Conservation (phyloP, 2,329 filamentous ascomycete species). For the Aspergillus melleus region DNA sequence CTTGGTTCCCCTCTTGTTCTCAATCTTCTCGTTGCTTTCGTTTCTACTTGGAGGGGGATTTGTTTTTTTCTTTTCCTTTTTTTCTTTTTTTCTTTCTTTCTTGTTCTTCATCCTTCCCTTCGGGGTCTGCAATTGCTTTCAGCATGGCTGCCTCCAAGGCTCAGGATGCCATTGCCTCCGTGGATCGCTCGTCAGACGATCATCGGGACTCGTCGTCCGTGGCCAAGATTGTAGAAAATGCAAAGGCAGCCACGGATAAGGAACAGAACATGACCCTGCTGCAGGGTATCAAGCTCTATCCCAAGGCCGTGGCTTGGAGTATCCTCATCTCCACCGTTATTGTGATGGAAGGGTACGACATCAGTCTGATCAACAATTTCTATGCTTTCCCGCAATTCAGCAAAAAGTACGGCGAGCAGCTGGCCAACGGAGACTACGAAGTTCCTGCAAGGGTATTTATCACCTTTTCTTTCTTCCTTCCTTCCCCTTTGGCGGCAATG, state of each 20-base stretch:
- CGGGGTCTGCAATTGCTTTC: constrained; percentile 10
- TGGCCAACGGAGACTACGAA: constrained; percentile 38
- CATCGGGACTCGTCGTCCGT: constrained; percentile 22
- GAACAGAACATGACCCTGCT: constrained; percentile 67
- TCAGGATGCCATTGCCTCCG: constrained; percentile 29
- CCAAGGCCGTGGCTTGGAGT: constrained; percentile 82
- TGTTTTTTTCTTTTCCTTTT: neutral
- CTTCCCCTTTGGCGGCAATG: neutral
- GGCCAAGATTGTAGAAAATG: constrained; percentile 40
- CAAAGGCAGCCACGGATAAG: constrained; percentile 45
- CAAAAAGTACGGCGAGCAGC: constrained; percentile 39
- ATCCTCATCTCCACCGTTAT: constrained; percentile 87
- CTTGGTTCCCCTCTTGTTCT: neutral
- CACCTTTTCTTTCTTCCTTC: neutral
- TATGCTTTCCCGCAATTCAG: constrained; percentile 52
- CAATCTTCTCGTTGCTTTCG: neutral
- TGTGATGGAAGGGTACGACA: constrained; percentile 87
- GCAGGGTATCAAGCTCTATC: constrained; percentile 79
- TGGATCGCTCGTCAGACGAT: constrained; percentile 17
- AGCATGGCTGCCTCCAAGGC: constrained; percentile 31
- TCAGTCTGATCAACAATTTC: constrained; percentile 79
- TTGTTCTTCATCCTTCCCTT: neutral
- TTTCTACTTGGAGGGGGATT: neutral
- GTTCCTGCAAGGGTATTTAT: constrained; percentile 41
- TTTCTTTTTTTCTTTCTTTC: neutral